Evolutionary conservation across 805 yeast genomes (phyloP).

Genomic region (Candida insectorum): DNA sequence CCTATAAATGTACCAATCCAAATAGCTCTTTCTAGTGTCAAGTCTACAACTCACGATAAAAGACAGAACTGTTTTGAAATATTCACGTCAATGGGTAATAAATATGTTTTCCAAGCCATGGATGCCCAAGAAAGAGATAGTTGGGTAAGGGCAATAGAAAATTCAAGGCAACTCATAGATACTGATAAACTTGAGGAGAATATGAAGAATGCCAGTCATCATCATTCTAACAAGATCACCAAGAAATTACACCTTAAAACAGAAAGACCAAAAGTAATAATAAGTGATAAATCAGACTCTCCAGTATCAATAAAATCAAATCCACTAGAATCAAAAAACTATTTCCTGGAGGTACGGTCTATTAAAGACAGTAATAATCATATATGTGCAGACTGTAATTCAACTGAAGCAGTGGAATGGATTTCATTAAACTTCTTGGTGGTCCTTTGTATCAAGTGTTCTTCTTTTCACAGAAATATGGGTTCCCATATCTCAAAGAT

Average conservation of each 20-base stretch:
- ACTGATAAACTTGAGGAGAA: slow-evolving; percentile 9
- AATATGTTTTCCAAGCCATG: slow-evolving; percentile 72
- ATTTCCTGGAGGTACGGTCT: slow-evolving; percentile 36
- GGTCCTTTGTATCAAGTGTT: slow-evolving; percentile 77
- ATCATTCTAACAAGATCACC: background rate
- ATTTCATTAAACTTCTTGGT: slow-evolving; percentile 71
- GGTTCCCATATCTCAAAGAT: slow-evolving; percentile 82
- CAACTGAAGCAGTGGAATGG: slow-evolving; percentile 73
- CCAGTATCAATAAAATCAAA: slow-evolving; percentile 32
- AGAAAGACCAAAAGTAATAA: slow-evolving; percentile 15
- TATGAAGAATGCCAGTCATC: slow-evolving; percentile 7
- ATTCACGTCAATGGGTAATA: slow-evolving; percentile 61
- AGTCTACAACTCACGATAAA: slow-evolving; percentile 43
- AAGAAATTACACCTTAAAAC: slow-evolving; percentile 6
- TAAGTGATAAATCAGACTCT: slow-evolving; percentile 17
- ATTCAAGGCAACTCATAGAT: slow-evolving; percentile 41
- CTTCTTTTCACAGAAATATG: slow-evolving; percentile 83
- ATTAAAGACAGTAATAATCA: slow-evolving; percentile 51
- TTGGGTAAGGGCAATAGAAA: slow-evolving; percentile 65
- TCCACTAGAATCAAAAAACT: slow-evolving; percentile 20
- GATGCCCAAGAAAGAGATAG: slow-evolving; percentile 60
- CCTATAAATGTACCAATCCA: slow-evolving; percentile 67
- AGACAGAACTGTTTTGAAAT: slow-evolving; percentile 69
- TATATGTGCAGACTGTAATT: slow-evolving; percentile 78
- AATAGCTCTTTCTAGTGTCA: slow-evolving; percentile 63